Evolutionary conservation across 2,329 filamentous ascomycete species (phyloP), one percentile per base, ranked within the genome.

Genomic region (Trichoderma atrobrunneum): DNA sequence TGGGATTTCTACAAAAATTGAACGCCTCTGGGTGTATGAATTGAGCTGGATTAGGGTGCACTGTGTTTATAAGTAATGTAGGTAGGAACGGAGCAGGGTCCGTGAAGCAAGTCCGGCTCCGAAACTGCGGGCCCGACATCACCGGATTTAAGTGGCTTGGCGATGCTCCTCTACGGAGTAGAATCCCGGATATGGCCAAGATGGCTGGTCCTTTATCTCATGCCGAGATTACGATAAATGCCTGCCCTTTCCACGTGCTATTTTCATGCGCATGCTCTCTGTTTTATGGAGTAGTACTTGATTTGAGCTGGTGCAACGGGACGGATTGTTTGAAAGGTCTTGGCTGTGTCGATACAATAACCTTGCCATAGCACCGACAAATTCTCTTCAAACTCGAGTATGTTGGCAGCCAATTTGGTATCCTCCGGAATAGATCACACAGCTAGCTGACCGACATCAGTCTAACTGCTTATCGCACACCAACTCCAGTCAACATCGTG

Each of bases 81-180:
- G 34, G 12, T 36, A 30, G 56, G 26, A 18, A 60, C 56, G 56
- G 56, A 32, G 56, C 28, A 60, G 18, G 18, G 3, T 10, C 56
- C 26, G 18, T 26, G 30, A 54, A 54, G 43, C 7, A 21, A 54
- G 43, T 21, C 28, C 30, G 18, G 62, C 4, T 67, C 64, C 48
- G 64, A 39, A 67, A 57, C 36, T 67, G 51, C 64, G 64, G 48
- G 48, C 30, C 64, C 48, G 64, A 57, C 56, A 54, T 54, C 16
- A 14, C 64, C 39, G 5, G 39, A 28, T 24, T 21, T 24, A 14
- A 54, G n/a, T 14, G 48, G 48, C 48, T 51, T 12, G 48, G 48
- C 48, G 48, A 51, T 24, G 48, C 48, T 24, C 48, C 48, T 24
- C 48, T 24, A 36, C 34, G 32, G 32, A 34, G 32, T 34, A 34